Percentiles rank a stretch among this genome's conserved stretches.
Evolutionary conservation across 225 moss, liverwort and hornwort genomes (phyloP).

Genomic region (Pleurozium schreberi): DNA sequence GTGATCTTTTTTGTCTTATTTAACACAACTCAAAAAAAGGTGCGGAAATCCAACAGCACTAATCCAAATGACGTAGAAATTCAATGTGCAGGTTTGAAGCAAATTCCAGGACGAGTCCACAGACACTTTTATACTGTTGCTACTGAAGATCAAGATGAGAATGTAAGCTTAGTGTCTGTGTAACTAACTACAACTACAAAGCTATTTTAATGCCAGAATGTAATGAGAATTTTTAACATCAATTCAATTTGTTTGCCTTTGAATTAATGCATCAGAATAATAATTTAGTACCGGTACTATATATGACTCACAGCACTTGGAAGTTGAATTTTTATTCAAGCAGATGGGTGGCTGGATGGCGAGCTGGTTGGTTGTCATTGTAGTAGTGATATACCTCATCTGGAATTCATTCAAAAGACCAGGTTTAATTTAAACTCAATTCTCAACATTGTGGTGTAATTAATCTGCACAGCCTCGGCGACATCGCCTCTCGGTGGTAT

Average conservation of each 20-base stretch:
- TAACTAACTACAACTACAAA: too few species aligned
- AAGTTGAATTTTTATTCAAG: neutral
- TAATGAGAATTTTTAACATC: neutral
- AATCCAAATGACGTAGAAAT: neutral
- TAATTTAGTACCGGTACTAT: too few species aligned
- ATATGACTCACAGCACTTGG: neutral
- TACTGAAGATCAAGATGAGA: neutral
- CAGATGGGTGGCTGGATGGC: constrained; percentile 33
- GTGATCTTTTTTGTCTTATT: too few species aligned
- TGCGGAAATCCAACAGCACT: neutral
- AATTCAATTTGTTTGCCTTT: neutral
- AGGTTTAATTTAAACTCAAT: neutral
- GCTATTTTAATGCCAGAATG: neutral
- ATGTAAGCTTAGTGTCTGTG: neutral
- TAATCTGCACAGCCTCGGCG: neutral
- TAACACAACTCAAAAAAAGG: too few species aligned
- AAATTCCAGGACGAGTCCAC: neutral
- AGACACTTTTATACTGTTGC: neutral
- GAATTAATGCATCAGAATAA: neutral
- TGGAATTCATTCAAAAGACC: neutral
- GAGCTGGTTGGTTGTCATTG: constrained; percentile 20
- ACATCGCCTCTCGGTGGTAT: too few species aligned
- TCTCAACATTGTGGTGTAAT: neutral
- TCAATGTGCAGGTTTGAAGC: constrained; percentile 1
- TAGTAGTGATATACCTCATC: constrained; percentile 5